Evolutionary conservation across 345 rosid species (phyloP).

Genomic region (Capsella bursapastoris): DNA sequence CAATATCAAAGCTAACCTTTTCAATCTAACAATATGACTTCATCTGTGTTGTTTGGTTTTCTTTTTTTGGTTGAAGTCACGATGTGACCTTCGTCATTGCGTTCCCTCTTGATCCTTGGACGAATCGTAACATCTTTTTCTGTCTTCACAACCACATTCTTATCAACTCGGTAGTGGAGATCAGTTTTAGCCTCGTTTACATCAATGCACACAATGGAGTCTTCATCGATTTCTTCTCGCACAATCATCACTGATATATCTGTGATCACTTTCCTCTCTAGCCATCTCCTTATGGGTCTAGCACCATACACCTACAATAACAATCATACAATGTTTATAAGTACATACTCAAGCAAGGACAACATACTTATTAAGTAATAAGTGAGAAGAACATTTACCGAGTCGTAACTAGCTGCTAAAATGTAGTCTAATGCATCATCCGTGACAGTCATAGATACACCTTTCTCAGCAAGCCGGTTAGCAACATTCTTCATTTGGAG

Average conservation of each 20-base stretch:
- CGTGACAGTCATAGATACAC: constrained; percentile 73
- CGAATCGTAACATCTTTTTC: constrained; percentile 57
- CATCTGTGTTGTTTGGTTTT: background rate
- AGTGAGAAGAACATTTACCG: constrained; percentile 47
- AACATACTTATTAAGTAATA: background rate
- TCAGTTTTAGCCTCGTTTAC: constrained; percentile 47
- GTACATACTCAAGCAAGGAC: background rate
- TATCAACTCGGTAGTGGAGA: constrained; percentile 62
- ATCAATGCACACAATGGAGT: constrained; percentile 74
- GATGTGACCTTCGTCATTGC: background rate
- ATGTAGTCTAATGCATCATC: constrained; percentile 74
- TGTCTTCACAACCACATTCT: constrained; percentile 62
- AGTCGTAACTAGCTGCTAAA: constrained; percentile 75
- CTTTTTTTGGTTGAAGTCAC: background rate
- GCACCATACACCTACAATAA: constrained; percentile 81
- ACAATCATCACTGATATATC: constrained; percentile 80
- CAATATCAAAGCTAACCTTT: background rate
- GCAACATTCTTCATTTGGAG: constrained; percentile 87
- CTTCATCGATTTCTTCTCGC: constrained; percentile 81
- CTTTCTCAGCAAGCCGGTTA: constrained; percentile 72
- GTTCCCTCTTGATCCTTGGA: background rate
- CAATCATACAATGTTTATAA: background rate
- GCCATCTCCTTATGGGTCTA: constrained; percentile 89
- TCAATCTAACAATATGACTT: background rate
- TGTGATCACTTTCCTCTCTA: constrained; percentile 85